Evolutionary conservation across 2,329 filamentous ascomycete genomes (phyloP), one percentile per base, ranked within the genome.

Genomic region (Cercospora beticola): DNA sequence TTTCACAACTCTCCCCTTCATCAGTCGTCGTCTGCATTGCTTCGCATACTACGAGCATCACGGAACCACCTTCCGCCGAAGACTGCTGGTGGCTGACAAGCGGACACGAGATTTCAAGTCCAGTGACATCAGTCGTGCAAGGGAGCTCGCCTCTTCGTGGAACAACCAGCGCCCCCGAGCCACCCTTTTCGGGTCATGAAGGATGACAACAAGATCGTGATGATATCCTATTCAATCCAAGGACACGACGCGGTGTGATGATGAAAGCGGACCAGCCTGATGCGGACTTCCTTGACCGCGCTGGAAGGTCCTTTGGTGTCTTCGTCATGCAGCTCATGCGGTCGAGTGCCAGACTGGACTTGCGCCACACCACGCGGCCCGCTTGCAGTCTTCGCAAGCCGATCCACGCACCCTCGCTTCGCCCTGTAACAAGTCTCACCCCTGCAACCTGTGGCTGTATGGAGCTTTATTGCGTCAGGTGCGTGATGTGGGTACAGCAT

Each of bases 391-490:
- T 33, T 33, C 33, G 56, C 49, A 26, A 64, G 65, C 65, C 65
- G 58, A 26, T 30, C 54, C 63, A 36, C 46, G 28, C 31, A 54
- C 31, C 58, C 66, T 70, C 52, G 62, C 52, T 58, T 60, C 52
- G 66, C 40, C 54, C n/a, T 52, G 43, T 40, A 70, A 62, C 65
- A 36, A 58, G 65, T 57, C 57, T 30, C 18, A 69, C 54, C 70
- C 70, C 56, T 69, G 78, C 60, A 28, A 65, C 58, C 62, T 74
- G 73, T 62, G 71, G 70, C 71, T 71, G 65, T 63, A 40, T 69
- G 71, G 69, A 70, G 68, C 65, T 67, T 12, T 57, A 65, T 73
- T 73, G 72, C 72, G 72, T 73, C 72, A 73, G 70, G 52, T 66
- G 56, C 66, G 43, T 65, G 64, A 69, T 62, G 69, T 68, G 62